Conservation (phyloP, 2,329 filamentous ascomycete species). For the Colletotrichum sp. region DNA sequence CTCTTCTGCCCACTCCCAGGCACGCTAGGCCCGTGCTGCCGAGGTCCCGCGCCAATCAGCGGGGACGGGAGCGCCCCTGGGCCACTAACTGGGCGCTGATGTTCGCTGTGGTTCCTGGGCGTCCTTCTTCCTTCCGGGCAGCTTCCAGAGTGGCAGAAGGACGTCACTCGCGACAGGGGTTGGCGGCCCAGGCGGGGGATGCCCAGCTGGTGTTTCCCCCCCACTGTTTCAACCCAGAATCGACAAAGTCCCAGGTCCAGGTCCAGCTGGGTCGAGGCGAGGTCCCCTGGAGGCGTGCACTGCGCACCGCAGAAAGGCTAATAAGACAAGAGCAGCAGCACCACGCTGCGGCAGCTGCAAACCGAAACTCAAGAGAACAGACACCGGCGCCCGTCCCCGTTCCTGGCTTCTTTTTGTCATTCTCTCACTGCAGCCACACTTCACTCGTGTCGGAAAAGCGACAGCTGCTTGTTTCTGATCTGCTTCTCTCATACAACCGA, state of each 20-base stretch:
- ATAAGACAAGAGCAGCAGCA: background rate
- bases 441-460: background rate
- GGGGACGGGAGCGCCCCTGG: background rate
- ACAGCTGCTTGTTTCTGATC: background rate
- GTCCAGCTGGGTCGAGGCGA: background rate
- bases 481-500: background rate
- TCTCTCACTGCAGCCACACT: background rate
- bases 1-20: background rate
- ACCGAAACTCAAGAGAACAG: conserved; percentile 14
- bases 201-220: background rate
- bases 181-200: conserved; percentile 3
- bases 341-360: conserved; percentile 2
- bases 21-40: conserved; percentile 17
- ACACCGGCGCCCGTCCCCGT: conserved; percentile 4
- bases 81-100: background rate
- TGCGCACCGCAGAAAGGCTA: background rate
- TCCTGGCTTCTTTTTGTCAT: background rate
- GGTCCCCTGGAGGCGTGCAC: background rate
- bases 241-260: background rate
- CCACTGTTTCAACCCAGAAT: conserved; percentile 13
- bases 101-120: background rate
- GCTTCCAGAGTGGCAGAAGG: background rate
- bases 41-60: conserved; percentile 17
- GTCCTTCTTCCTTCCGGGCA: background rate
- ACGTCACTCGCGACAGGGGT: conserved; percentile 15